A percentile compares a stretch with the other conserved stretches of the same genome.
Conservation (phyloP, 2,329 filamentous ascomycete species). For the Colletotrichum neosansevieriae region DNA sequence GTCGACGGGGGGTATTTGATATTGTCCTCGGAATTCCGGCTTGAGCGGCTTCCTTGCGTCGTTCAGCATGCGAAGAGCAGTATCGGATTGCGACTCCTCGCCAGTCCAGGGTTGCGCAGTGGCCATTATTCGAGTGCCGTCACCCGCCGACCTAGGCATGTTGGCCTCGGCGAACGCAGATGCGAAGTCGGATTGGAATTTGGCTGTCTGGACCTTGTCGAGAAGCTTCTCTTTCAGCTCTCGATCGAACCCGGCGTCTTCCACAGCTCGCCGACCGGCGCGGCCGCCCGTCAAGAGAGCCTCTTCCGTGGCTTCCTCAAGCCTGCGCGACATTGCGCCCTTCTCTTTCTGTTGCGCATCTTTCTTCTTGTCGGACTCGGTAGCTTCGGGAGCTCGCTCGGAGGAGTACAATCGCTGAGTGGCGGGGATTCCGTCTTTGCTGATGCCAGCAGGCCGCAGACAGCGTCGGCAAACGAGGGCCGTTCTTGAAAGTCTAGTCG, state of each 20-base stretch:
- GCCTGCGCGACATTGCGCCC: constrained; percentile 67
- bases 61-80: constrained; percentile 85
- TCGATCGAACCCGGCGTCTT: constrained; percentile 73
- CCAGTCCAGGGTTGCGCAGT: constrained; percentile 82
- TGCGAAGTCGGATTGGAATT: constrained; percentile 65
- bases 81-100: constrained; percentile 78
- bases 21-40: constrained; percentile 60
- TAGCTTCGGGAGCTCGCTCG: constrained; percentile 25
- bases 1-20: constrained; percentile 62
- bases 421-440: neutral
- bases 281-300: constrained; percentile 69
- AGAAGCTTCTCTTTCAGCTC: constrained; percentile 71
- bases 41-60: constrained; percentile 80
- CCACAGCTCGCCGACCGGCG: constrained; percentile 68
- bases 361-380: constrained; percentile 5
- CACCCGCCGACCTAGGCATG: constrained; percentile 70
- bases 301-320: constrained; percentile 74
- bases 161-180: constrained; percentile 61
- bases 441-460: neutral
- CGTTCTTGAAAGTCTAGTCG: constrained; percentile 21
- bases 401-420: constrained; percentile 26
- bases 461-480: constrained; percentile 15
- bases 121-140: constrained; percentile 76
- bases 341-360: constrained; percentile 19
- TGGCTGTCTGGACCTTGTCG: constrained; percentile 66